Base-by-base conservation (phyloP, 805 yeast genomes). In the Barnettozyma wickerhamii region DNA sequence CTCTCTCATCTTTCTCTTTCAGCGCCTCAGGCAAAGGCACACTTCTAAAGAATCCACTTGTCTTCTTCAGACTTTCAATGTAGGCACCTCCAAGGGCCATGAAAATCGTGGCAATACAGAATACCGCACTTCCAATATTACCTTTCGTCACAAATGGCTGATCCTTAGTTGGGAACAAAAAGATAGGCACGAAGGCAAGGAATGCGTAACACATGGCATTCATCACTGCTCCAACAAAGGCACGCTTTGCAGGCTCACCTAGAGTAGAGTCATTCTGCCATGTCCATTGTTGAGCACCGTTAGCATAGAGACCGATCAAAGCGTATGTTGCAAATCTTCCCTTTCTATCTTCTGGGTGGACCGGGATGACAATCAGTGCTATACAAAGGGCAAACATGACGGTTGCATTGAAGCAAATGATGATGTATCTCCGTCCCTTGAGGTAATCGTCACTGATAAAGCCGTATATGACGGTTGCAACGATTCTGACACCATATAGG, bases 151-250 rank as follows among this genome's bases (percentile, higher is more conserved):
- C 43, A 26, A 23, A 32, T 23, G 46, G 46, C 26, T 43, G 46
- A 15, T 39, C 30, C 19, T 33, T 14, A 13, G 43, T 42, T 28
- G 39, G 42, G 35, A 38, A 42, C 6, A 30, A 23, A 15, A 42
- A 27, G 12, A 38, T 34, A 9, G 41, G 38, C n/a, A 38, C 40
- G n/a, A 30, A 38, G 4, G 47, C 42, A 23, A 23, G 32, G 20
- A 43, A 43, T 2, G 48, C 39, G 19, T 33, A 41, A 21, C 17
- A 23, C 12, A 35, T 21, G 10, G 48, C 46, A 40, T 43, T 44
- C 48, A 44, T 47, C 2, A 41, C 33, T 33, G 44, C 45, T 17
- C 39, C 30, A 26, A 42, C 43, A 30, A 47, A 44, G 5, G 51
- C 48, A 34, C 42, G 33, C 29, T 42, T 45, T 5, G 36, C 37